A percentile compares a stretch with the other conserved stretches of the same genome.
These are phyloP conservation scores for Phytophthora parvispora DNA, from an alignment of 352 stramenopile species.

Conservation along the genomic window DNA sequence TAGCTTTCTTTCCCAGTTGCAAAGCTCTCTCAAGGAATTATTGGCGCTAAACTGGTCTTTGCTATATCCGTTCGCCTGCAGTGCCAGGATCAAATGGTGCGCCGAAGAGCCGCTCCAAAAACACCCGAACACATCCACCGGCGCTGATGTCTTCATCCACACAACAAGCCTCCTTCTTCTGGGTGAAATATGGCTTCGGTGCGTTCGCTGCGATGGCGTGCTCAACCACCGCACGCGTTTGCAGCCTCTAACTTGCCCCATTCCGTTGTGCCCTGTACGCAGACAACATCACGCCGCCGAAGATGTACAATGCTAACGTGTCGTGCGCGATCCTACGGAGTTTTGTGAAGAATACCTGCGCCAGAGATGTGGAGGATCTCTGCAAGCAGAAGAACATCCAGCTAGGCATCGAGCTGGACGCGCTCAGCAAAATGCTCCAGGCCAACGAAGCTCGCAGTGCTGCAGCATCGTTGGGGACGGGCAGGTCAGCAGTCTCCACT, in stretches of 20 bases:
- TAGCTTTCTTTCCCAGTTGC: too few relatives aligned
- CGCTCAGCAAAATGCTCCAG: constrained; percentile 50
- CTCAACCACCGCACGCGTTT: background rate
- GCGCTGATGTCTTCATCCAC: constrained; percentile 15
- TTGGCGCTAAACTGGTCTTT: background rate
- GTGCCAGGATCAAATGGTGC: constrained; percentile 5
- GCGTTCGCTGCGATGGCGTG: constrained; percentile 6
- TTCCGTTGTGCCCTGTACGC: background rate
- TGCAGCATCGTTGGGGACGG: constrained; percentile 16
- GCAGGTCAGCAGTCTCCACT: background rate
- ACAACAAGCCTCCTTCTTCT: constrained; percentile 66
- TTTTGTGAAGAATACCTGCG: constrained; percentile 74
- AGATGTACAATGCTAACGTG: constrained; percentile 87
- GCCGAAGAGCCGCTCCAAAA: constrained; percentile 7
- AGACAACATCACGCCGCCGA: constrained; percentile 62
- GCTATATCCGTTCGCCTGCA: background rate
- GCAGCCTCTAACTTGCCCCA: background rate
- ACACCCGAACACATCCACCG: background rate
- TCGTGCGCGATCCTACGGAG: constrained; percentile 75
- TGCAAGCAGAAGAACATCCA: constrained; percentile 86
- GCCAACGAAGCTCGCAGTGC: background rate
- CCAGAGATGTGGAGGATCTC: constrained; percentile 73
- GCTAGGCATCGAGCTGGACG: constrained; percentile 78
- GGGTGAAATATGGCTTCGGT: constrained; percentile 89
- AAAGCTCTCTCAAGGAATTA: too few relatives aligned